phyloP scores from a whole-genome alignment of 805 yeast genomes.

The Starmerella stellata region DNA sequence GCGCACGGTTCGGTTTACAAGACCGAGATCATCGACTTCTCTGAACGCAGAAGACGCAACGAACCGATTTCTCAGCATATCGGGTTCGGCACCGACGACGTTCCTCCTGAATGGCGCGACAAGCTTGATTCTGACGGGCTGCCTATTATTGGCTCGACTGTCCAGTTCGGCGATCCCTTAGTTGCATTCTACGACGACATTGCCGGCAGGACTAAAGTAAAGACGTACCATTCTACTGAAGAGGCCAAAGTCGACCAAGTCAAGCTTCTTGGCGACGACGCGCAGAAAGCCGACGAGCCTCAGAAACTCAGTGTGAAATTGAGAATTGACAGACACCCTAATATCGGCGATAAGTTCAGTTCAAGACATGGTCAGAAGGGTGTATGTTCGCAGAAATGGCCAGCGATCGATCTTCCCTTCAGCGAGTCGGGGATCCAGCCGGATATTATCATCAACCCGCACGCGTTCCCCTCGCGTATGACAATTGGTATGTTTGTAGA shows the following conservation, averaged over 20 bases:
- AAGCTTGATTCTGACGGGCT: slow-evolving; percentile 83
- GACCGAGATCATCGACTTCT: slow-evolving; percentile 76
- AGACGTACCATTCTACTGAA: slow-evolving; percentile 84
- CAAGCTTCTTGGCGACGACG: slow-evolving; percentile 73
- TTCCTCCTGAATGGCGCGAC: slow-evolving; percentile 83
- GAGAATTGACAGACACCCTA: slow-evolving; percentile 77
- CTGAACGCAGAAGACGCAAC: slow-evolving; percentile 62
- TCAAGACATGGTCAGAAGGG: slow-evolving; percentile 98
- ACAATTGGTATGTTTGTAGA: slow-evolving; percentile 99
- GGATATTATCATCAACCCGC: slow-evolving; percentile 93
- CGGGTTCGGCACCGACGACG: slow-evolving; percentile 82
- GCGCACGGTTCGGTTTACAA: slow-evolving; percentile 95
- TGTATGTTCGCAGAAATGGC: slow-evolving; percentile 97
- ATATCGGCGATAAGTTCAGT: slow-evolving; percentile 94
- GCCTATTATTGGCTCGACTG: slow-evolving; percentile 71
- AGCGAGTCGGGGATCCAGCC: slow-evolving; percentile 93
- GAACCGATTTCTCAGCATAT: slow-evolving; percentile 89
- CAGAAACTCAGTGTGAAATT: slow-evolving; percentile 76
- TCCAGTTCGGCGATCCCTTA: slow-evolving; percentile 91
- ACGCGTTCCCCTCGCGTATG: slow-evolving; percentile 99
- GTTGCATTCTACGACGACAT: slow-evolving; percentile 85
- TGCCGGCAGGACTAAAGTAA: slow-evolving; percentile 72
- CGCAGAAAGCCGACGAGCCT: slow-evolving; percentile 46
- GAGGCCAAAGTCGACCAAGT: slow-evolving; percentile 93
- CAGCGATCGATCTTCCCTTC: slow-evolving; percentile 91